Base-by-base conservation (phyloP, 768 basidiomycete genomes). In the Boletus vermiculosoides region DNA sequence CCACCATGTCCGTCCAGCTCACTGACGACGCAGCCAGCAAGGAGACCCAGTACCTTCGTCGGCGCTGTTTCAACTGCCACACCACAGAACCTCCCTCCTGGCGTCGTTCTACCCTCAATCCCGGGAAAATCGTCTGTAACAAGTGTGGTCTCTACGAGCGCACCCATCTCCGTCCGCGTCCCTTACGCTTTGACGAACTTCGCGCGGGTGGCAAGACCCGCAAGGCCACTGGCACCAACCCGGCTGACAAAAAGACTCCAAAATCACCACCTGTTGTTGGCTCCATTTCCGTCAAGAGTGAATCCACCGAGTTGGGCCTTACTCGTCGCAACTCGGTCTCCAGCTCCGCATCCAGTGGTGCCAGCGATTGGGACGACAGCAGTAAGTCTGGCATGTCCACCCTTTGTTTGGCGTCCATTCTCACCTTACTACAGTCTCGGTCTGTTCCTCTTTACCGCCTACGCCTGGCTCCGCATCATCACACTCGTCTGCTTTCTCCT, bases 41-140 rank as follows among this genome's bases (percentile, higher is more conserved):
- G 73, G 92, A 94, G 71, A 94, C 92, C 0, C 92, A 94, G 74
- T 92, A 91, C 69, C 86, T 94, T 54, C 88, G 92, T 23, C 81
- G 92, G 39, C 80, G 90, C 10, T 94, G 92, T 76, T 90, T 88
- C 80, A 94, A 94, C 74, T 94, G 92, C 76, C 91, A 92, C 69
- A 92, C 92, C 20, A 94, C 92, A 2, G 92, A 94, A 69, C 92
- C 92, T 0, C 92, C 92, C 8, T 86, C 84, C 25, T 94, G 92
- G 92, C 86, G 92, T 52, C 84, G 92, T 45, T 87, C 85, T 31
- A 93, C 92, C 5, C 86, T 94, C 66, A 91, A 92, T 72, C 90
- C 89, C 0, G 92, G 92, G 61, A 94, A 94, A 74, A 94, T 94
- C 66, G 92, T 94, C 45, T 94, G 92, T 81, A 94, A 94, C 81